phyloP scores from a whole-genome alignment of 1,284 basidiomycete genomes.

The Coriolopsis trogii region DNA sequence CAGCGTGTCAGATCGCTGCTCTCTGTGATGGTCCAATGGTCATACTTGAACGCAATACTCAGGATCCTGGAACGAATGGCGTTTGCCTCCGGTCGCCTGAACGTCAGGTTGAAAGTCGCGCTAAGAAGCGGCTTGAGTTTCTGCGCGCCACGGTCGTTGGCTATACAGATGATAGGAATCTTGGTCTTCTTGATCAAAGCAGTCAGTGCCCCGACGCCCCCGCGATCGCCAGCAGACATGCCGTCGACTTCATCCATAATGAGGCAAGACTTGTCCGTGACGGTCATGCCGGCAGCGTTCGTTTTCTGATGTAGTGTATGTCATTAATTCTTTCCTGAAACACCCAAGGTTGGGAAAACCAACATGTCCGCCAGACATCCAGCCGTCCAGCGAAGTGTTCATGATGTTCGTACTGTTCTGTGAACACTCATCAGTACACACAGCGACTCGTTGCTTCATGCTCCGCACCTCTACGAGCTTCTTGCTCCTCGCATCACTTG shows the following conservation, averaged over 20 bases:
- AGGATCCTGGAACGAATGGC: constrained; percentile 86
- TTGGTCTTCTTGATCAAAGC: constrained; percentile 93
- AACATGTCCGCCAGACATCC: constrained; percentile 70
- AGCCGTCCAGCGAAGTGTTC: constrained; percentile 89
- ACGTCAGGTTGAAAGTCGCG: constrained; percentile 80
- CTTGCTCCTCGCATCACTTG: constrained; percentile 95
- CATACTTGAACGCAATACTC: constrained; percentile 85
- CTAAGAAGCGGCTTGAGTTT: constrained; percentile 89
- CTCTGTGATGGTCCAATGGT: neutral
- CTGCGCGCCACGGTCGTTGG: constrained; percentile 85
- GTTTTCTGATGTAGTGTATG: constrained; percentile 46
- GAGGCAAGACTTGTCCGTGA: constrained; percentile 84
- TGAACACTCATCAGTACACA: neutral
- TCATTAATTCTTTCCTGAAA: neutral
- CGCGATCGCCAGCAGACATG: constrained; percentile 97
- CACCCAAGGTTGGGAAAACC: constrained; percentile 22
- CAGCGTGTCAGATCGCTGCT: constrained; percentile 4
- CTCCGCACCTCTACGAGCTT: constrained; percentile 85
- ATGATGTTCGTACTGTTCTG: constrained; percentile 87
- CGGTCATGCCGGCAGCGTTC: constrained; percentile 68
- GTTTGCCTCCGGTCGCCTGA: constrained; percentile 77
- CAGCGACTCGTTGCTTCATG: too few relatives aligned
- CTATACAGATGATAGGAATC: constrained; percentile 98
- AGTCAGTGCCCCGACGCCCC: constrained; percentile 93
- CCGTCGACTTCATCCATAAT: constrained; percentile 99